Conservation (phyloP, 1,284 basidiomycete species). For the Rhodotorula sp. region DNA sequence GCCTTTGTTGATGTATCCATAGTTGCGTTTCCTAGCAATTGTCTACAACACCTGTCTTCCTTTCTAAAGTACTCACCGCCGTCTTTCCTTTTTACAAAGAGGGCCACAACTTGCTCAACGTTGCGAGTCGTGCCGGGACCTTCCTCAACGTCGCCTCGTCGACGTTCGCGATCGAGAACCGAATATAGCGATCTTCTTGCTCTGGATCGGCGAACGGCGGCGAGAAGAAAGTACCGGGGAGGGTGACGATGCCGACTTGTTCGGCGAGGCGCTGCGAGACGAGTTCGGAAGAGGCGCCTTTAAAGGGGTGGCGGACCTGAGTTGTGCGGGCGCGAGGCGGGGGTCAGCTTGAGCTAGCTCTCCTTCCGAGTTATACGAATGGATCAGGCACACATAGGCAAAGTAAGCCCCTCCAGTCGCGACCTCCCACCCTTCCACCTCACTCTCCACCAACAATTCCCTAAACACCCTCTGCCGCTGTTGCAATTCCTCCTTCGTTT, state of each 20-base stretch:
- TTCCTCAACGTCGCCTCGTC: constrained; percentile 61
- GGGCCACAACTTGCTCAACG: constrained; percentile 50
- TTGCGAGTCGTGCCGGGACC: constrained; percentile 62
- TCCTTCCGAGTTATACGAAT: no score
- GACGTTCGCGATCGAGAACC: constrained; percentile 72
- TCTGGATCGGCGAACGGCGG: constrained; percentile 49
- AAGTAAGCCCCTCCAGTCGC: constrained; percentile 49
- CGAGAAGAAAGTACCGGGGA: constrained; percentile 71
- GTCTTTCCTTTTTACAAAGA: not conserved
- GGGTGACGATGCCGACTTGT: constrained; percentile 64
- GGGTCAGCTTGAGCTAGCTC: not conserved
- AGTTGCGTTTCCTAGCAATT: no score
- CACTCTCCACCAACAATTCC: constrained; percentile 34
- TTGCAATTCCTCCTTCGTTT: constrained; percentile 58
- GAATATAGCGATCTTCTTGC: constrained; percentile 60
- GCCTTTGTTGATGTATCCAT: not conserved
- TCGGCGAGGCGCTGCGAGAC: constrained; percentile 64
- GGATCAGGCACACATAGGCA: constrained; percentile 45
- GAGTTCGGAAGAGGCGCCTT: constrained; percentile 43
- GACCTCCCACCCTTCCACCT: constrained; percentile 48
- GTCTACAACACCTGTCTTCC: no score
- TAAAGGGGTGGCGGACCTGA: constrained; percentile 65
- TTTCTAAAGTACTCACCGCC: no score
- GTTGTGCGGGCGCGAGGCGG: no score
- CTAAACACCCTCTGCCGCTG: constrained; percentile 63